phyloP scores from a whole-genome alignment of 352 stramenopile species.

The Globisporangium cylindrosporum region DNA sequence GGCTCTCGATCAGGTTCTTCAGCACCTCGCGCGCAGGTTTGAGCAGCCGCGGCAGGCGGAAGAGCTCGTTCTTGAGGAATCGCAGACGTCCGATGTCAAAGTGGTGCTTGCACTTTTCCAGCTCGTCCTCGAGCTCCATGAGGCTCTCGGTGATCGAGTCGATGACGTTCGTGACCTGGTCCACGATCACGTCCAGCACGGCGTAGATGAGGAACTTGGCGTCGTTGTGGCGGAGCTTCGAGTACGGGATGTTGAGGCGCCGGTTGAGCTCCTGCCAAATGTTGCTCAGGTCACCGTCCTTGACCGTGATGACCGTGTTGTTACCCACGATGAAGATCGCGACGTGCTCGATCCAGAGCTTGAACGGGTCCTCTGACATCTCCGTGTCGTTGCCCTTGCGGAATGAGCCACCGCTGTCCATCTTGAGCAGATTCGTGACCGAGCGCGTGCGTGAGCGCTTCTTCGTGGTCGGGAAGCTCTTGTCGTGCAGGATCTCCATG shows the following conservation, averaged over 20 bases:
- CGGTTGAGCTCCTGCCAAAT: constrained; percentile 76
- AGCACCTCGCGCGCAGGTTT: constrained; percentile 81
- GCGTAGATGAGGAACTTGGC: constrained; percentile 87
- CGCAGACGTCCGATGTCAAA: constrained; percentile 69
- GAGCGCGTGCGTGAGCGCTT: constrained; percentile 38
- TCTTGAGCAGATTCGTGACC: constrained; percentile 43
- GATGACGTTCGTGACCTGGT: constrained; percentile 76
- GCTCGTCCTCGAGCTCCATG: constrained; percentile 73
- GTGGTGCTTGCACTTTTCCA: constrained; percentile 62
- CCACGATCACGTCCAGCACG: constrained; percentile 85
- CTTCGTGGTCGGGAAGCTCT: constrained; percentile 26
- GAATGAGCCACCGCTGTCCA: constrained; percentile 21
- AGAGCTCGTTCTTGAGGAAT: constrained; percentile 79
- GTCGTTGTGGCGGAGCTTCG: constrained; percentile 87
- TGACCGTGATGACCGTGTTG: constrained; percentile 86
- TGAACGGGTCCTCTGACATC: constrained; percentile 54
- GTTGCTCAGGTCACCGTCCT: constrained; percentile 57
- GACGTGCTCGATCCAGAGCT: constrained; percentile 79
- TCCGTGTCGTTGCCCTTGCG: constrained; percentile 23
- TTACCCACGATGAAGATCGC: constrained; percentile 82
- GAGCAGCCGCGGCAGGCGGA: constrained; percentile 68
- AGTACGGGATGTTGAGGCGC: constrained; percentile 77
- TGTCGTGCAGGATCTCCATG: constrained; percentile 55
- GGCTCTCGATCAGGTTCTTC: constrained; percentile 82
- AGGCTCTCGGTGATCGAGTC: constrained; percentile 75